These are phyloP conservation scores for Alternaria postmessia DNA, from an alignment of 2,329 filamentous ascomycete genomes.

Conservation along the genomic window DNA sequence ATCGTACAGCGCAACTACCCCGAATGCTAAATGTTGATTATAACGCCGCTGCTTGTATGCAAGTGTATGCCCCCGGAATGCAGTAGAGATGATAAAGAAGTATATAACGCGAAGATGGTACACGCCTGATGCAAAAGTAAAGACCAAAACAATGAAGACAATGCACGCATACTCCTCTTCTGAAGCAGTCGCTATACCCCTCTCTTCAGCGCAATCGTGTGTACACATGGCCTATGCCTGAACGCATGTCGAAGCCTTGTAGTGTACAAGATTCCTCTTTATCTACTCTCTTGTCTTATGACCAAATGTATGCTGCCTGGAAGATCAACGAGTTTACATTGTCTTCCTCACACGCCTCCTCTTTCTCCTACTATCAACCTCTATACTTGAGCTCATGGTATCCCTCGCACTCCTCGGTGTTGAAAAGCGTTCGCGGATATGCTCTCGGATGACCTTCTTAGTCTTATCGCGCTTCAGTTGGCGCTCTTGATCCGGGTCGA, in stretches of 20 bases:
- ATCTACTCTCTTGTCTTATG: not conserved
- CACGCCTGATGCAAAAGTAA: not conserved
- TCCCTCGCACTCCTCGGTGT: slow-evolving; percentile 39
- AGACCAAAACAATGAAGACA: not conserved
- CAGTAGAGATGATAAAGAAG: not conserved
- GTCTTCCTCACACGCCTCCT: slow-evolving; percentile 39
- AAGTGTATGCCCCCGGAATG: not conserved
- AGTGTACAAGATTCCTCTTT: not conserved
- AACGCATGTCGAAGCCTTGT: not conserved
- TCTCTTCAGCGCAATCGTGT: not conserved
- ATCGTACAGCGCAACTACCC: not conserved
- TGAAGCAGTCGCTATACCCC: not conserved
- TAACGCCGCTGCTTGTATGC: slow-evolving; percentile 1
- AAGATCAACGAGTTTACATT: slow-evolving; percentile 31
- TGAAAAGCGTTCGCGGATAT: slow-evolving; percentile 35
- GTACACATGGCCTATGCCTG: not conserved
- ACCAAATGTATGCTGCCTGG: not conserved
- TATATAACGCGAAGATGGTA: not conserved
- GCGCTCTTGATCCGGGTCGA: slow-evolving; percentile 72
- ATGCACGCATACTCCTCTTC: not conserved
- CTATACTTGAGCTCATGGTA: slow-evolving; percentile 38
- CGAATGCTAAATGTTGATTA: not conserved
- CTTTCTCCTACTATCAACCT: slow-evolving; percentile 31
- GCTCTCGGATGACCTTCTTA: slow-evolving; percentile 34
- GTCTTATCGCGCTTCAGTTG: slow-evolving; percentile 42